These are phyloP conservation scores for Curvularia sp. DNA, from an alignment of 2,329 filamentous ascomycete species.

Conservation along the genomic window DNA sequence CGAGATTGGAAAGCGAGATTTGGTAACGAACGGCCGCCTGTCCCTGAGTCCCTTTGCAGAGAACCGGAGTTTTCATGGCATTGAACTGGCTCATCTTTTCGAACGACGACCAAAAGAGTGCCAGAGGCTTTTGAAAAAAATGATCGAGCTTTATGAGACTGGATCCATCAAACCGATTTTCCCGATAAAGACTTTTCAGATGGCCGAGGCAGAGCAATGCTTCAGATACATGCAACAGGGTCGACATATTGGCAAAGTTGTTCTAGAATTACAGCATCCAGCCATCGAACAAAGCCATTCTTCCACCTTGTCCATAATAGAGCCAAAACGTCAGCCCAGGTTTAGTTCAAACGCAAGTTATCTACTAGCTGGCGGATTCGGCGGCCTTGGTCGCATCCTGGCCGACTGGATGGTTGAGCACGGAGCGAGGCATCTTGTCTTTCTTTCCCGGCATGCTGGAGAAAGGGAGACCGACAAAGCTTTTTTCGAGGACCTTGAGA, in stretches of 20 bases:
- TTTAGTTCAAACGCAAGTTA: conserved; percentile 18
- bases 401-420: conserved; percentile 26
- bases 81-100: neutral
- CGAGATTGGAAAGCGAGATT: conserved; percentile 31
- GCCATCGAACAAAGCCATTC: too few relatives aligned
- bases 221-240: conserved; percentile 6
- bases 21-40: conserved; percentile 10
- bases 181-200: conserved; percentile 3
- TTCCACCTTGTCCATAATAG: too few relatives aligned
- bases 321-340: too few relatives aligned
- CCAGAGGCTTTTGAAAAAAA: too few relatives aligned
- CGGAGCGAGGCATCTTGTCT: conserved; percentile 19
- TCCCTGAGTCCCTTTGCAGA: conserved; percentile 20
- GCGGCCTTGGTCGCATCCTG: conserved; percentile 29
- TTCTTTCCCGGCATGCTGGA: neutral
- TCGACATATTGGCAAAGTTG: conserved; percentile 1
- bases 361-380: conserved; percentile 34
- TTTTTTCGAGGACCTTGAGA: too few relatives aligned
- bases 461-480: neutral
- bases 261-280: neutral
- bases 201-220: conserved; percentile 20
- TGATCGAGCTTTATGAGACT: neutral
- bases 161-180: conserved; percentile 18
- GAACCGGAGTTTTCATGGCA: conserved; percentile 6
- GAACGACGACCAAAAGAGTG: too few relatives aligned